Conservation (phyloP, 441 rosid genomes). For the Aleurites moluccanus region DNA sequence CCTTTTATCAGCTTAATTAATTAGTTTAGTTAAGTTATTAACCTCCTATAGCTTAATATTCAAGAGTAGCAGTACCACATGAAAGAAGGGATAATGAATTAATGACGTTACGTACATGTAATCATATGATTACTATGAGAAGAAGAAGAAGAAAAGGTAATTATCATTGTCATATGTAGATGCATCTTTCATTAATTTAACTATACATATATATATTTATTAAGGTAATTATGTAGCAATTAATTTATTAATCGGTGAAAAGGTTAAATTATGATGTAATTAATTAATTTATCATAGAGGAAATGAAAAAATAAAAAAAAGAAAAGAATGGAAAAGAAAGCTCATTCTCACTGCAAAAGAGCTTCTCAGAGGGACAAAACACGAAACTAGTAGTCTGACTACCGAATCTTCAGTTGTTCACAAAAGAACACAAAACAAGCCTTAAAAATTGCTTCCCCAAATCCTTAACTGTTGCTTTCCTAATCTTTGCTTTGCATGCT, state of each 20-base stretch:
- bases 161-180: too few relatives aligned
- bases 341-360: conserved; percentile 50
- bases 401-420: conserved; percentile 51
- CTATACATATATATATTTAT: too few relatives aligned
- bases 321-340: conserved; percentile 31
- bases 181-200: too few relatives aligned
- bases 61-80: too few relatives aligned
- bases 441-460: conserved; percentile 30
- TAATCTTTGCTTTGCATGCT: conserved; percentile 45
- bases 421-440: conserved; percentile 36
- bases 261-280: not conserved
- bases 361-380: conserved; percentile 33
- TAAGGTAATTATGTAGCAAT: too few relatives aligned
- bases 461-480: conserved; percentile 23
- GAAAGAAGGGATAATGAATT: not conserved
- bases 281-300: conserved; percentile 27
- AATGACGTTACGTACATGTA: not conserved
- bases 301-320: conserved; percentile 22
- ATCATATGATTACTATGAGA: too few relatives aligned
- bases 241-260: not conserved
- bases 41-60: too few relatives aligned
- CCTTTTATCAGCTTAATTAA: too few relatives aligned
- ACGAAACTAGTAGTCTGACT: conserved; percentile 37
- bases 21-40: too few relatives aligned
- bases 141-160: not conserved